Evolutionary conservation across 2,329 filamentous ascomycete genomes (phyloP), one percentile per base, ranked within the genome.

Genomic region (Scopulariopsis brevicaulis): DNA sequence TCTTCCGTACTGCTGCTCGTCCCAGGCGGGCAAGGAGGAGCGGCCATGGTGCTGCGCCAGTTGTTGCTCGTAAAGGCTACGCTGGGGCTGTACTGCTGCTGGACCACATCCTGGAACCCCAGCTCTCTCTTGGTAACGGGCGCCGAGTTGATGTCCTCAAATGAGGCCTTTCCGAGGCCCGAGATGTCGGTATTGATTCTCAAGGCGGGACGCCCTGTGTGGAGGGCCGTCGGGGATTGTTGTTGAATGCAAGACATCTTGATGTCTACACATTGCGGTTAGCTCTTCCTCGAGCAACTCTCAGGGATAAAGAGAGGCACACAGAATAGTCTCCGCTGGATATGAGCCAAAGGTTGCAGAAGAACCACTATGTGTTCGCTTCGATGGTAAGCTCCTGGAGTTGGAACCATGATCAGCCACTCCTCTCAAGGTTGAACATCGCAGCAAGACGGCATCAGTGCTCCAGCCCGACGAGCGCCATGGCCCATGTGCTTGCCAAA

Each of bases 81-180:
- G 8, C 43, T 51, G 22, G 55, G 34, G 32, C 43, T 51, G 25
- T 54, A 35, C 20, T 56, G 43, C 24, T 48, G 25, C n/a, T 56
- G 43, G 25, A 18, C n/a, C 25, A 50, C 28, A 22, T 56, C 55
- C 37, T 46, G 55, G 28, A 51, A 51, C 32, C 43, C 55, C 43
- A 56, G 25, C 28, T 56, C 55, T 34, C 24, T 51, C 22, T 24
- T 56, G 10, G 55, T 56, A 11, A 56, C 55, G 14, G 55, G 55
- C 22, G 55, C 55, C 32, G 55, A 56, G 43, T 56, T 56, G 40
- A 56, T 56, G 10, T 56, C 40, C 55, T 56, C 55, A 12, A 56
- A 56, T n/a, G 55, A 32, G 37, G 50, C 43, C 32, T 37, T 25
- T 8, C 43, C 40, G 25, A 48, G 24, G 43, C 50, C 32, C 4